Evolutionary conservation across 2,329 filamentous ascomycete species (phyloP), one percentile per base, ranked within the genome.

Genomic region (Beauveria varroae): DNA sequence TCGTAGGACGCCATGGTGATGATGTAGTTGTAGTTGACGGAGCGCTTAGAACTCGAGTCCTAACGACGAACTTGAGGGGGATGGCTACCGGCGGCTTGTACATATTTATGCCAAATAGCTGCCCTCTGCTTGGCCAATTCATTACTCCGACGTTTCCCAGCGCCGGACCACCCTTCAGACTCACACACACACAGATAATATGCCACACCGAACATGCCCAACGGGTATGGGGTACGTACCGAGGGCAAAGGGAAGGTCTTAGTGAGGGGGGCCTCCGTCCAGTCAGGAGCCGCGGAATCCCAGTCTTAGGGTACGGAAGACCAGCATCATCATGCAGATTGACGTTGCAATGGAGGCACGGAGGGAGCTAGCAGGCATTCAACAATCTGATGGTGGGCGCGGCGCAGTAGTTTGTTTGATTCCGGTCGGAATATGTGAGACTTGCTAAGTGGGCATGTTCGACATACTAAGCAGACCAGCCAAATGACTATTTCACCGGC

Each of bases 81-180:
- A 47, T 47, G 28, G 58, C 50, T 43, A 54, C 46, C 43, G 41
- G 58, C 51, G 43, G 58, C 50, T 46, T 54, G n/a, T 46, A 46
- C 43, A 40, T 57, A 60, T 54, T 54, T 54, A 54, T 60, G 58
- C 22, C 58, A 20, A 60, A 60, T 60, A 20, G 16, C 41, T 49
- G 16, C 4, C 41, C 20, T 55, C 20, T 54, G 58, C 50, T 60
- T 60, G 58, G 58, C 58, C 43, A 53, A 41, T 24, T 20, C 47
- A 24, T 22, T 53, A 50, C 24, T 22, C 46, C 34, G 47, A 28
- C 28, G 14, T 41, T 54, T 16, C 20, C 30, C 50, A 53, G 53
- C 10, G 9, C 26, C 22, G 18, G n/a, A 30, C 43, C 26, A 6
- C 44, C 18, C 16, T n/a, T 44, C 28, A 20, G 26, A 34, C 22